Conservation (phyloP, 148 eudicot genomes). For the Arctostaphylos glauca region DNA sequence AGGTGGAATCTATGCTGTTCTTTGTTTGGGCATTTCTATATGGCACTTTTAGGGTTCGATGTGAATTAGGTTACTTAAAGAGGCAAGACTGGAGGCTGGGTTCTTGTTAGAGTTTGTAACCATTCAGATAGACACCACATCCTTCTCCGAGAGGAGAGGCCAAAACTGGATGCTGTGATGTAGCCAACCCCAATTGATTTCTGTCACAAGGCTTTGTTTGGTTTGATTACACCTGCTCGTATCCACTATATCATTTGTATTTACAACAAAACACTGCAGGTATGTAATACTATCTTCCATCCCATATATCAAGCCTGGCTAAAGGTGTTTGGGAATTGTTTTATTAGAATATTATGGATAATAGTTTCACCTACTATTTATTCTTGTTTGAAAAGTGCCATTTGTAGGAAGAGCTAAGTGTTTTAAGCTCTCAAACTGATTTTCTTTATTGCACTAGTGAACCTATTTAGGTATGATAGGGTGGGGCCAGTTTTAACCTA, state of each 20-base stretch:
- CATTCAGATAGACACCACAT: not conserved
- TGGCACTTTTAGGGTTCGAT: not conserved
- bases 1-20: not conserved
- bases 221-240: too few species aligned
- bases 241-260: too few species aligned
- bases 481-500: not conserved
- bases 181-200: not conserved
- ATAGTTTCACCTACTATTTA: too few species aligned
- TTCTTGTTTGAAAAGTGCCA: too few species aligned
- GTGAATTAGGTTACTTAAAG: not conserved
- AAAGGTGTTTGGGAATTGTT: too few species aligned
- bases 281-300: too few species aligned
- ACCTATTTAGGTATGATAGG: not conserved
- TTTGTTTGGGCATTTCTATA: conserved; percentile 1
- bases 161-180: not conserved
- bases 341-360: too few species aligned
- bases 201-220: not conserved
- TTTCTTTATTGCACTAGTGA: not conserved
- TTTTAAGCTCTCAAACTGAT: not conserved
- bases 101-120: not conserved
- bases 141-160: not conserved
- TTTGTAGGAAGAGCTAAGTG: too few species aligned
- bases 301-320: too few species aligned
- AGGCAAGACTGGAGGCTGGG: not conserved
- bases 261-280: too few species aligned